phyloP scores from a whole-genome alignment of 2,329 filamentous ascomycete genomes.

The Ramichloridium luteum region DNA sequence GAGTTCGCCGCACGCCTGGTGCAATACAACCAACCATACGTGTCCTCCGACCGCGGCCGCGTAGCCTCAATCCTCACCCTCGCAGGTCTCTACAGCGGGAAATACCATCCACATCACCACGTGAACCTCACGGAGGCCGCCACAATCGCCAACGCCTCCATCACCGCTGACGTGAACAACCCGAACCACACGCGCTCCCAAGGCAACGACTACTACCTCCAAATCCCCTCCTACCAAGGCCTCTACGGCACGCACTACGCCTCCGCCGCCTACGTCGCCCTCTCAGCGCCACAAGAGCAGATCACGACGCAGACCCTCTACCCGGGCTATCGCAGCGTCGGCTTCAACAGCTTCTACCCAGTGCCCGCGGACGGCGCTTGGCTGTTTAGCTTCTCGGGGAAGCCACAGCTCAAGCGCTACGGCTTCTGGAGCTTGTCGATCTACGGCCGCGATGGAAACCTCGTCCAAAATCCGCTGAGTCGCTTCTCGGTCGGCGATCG shows the following conservation, averaged over 20 bases:
- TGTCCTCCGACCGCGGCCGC: constrained; percentile 3
- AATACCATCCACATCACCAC: constrained; percentile 1
- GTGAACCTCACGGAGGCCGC: constrained; percentile 6
- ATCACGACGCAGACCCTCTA: constrained; percentile 7
- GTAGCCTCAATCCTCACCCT: constrained; percentile 5
- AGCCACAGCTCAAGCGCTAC: constrained; percentile 8
- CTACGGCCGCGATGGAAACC: constrained; percentile 8
- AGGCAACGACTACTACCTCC: constrained; percentile 9
- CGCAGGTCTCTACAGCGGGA: constrained; percentile 7
- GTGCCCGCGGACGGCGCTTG: constrained; percentile 5
- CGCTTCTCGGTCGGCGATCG: constrained; percentile 13
- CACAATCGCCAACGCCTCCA: constrained; percentile 3
- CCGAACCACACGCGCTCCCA: constrained; percentile 2
- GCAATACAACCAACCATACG: constrained; percentile 7
- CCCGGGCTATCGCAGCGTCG: constrained; percentile 5
- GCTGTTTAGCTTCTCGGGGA: constrained; percentile 13
- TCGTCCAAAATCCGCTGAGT: constrained; percentile 11
- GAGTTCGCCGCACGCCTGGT: constrained; percentile 6
- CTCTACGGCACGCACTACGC: constrained; percentile 9
- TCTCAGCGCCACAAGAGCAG: constrained; percentile 4
- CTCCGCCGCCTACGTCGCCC: constrained; percentile 5
- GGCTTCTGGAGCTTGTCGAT: constrained; percentile 17
- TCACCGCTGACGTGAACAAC: constrained; percentile 1
- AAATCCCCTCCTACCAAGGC: constrained; percentile 2
- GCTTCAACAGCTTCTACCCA: constrained; percentile 3